A percentile compares a stretch with the other conserved stretches of the same genome.
These are phyloP conservation scores for Citrus australasica DNA, from an alignment of 345 rosid species.

Conservation along the genomic window DNA sequence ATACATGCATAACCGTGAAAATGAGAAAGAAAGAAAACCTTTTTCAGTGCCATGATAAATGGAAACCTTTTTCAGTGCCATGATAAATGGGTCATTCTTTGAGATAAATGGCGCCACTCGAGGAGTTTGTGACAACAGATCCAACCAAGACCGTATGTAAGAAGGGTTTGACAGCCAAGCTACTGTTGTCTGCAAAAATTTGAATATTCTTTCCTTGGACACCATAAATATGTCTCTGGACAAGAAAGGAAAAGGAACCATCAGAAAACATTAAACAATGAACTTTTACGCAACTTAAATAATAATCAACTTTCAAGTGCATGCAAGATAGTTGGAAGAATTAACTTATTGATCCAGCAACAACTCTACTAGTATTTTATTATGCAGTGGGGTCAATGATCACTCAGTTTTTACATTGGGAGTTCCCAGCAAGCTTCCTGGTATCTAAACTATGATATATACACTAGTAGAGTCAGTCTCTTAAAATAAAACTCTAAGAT, in stretches of 20 bases:
- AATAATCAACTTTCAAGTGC: neutral
- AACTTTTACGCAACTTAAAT: neutral
- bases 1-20: neutral
- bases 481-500: neutral
- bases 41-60: slow-evolving; percentile 68
- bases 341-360: neutral
- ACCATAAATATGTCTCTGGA: slow-evolving; percentile 85
- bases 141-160: slow-evolving; percentile 79
- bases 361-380: neutral
- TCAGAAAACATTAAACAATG: neutral
- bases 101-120: slow-evolving; percentile 92
- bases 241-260: neutral
- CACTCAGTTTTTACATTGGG: neutral
- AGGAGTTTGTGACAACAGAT: slow-evolving; percentile 81
- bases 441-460: neutral
- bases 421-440: neutral
- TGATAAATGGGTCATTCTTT: slow-evolving; percentile 78
- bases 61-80: slow-evolving; percentile 87
- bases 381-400: neutral
- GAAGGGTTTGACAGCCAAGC: slow-evolving; percentile 77
- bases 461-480: neutral
- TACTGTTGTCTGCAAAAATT: slow-evolving; percentile 77
- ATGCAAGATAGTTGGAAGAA: neutral
- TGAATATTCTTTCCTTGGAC: slow-evolving; percentile 69
- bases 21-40: slow-evolving; percentile 39